These are phyloP conservation scores for Solanum verrucosum DNA, from an alignment of 257 asterid genomes.

Conservation along the genomic window DNA sequence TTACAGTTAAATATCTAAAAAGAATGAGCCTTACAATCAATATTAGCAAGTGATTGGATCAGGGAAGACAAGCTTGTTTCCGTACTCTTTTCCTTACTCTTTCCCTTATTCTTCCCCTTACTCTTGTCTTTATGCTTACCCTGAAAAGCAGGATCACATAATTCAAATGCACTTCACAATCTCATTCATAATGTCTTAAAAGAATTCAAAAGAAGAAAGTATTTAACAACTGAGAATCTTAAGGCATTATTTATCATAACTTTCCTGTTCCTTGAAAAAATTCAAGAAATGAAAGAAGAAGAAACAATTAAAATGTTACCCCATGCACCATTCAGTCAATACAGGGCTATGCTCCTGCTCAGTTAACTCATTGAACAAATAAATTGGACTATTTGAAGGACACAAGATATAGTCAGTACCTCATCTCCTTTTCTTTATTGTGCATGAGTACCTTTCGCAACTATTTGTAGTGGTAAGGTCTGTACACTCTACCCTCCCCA, in stretches of 20 bases:
- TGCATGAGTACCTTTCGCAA: neutral
- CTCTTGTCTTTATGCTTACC: neutral
- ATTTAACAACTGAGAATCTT: no score
- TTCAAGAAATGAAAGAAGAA: no score
- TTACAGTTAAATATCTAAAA: no score
- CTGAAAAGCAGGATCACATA: constrained; percentile 25
- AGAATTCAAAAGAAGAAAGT: no score
- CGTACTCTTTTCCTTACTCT: neutral
- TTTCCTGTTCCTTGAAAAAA: neutral
- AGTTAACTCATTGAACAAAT: neutral
- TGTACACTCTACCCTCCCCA: neutral
- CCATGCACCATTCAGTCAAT: neutral
- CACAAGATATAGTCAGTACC: neutral
- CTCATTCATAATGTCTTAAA: no score
- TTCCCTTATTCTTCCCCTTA: neutral
- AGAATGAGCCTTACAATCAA: no score
- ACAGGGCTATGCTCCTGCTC: neutral
- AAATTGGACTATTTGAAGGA: neutral
- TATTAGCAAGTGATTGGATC: no score
- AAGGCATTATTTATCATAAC: neutral
- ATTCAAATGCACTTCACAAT: no score
- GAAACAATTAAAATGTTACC: neutral
- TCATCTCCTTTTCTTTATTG: neutral
- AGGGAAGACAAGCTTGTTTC: no score
- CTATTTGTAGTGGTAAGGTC: neutral